phyloP scores from a whole-genome alignment of 1,139 yeast species.

The Suhomyces wounanorum region DNA sequence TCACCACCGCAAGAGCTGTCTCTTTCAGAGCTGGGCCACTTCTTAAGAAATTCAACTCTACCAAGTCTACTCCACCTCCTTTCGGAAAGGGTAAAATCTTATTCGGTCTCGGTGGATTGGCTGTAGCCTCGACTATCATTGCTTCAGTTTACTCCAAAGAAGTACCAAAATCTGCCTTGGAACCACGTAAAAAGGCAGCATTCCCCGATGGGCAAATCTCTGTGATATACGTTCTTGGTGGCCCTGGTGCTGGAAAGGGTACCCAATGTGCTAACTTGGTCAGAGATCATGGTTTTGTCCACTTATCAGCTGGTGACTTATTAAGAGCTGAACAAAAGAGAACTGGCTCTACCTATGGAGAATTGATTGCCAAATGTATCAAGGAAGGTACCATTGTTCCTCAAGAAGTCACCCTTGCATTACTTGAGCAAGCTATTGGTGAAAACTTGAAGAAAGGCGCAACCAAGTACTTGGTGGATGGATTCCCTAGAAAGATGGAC shows the following conservation, averaged over 20 bases:
- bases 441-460: constrained; percentile 54
- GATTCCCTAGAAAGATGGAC: constrained; percentile 98
- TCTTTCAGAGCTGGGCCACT: constrained; percentile 3
- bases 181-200: constrained; percentile 40
- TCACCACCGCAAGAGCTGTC: constrained; percentile 1
- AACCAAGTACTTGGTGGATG: constrained; percentile 77
- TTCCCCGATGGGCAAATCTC: constrained; percentile 66
- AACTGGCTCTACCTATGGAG: constrained; percentile 81
- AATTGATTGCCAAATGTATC: constrained; percentile 78
- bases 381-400: constrained; percentile 92
- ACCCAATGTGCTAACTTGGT: constrained; percentile 92
- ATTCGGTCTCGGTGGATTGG: constrained; percentile 39
- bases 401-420: constrained; percentile 87
- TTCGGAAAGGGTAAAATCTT: constrained; percentile 28
- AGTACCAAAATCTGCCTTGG: constrained; percentile 50
- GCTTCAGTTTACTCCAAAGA: constrained; percentile 47
- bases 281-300: constrained; percentile 76
- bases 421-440: constrained; percentile 76
- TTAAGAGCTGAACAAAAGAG: constrained; percentile 89
- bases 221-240: constrained; percentile 86
- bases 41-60: constrained; percentile 21
- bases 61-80: constrained; percentile 21
- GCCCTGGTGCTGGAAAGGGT: constrained; percentile 96
- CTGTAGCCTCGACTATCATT: constrained; percentile 49
- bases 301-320: constrained; percentile 92